Evolutionary conservation across 495 filamentous ascomycete species (phyloP).

Genomic region (Talaromyces ruber): DNA sequence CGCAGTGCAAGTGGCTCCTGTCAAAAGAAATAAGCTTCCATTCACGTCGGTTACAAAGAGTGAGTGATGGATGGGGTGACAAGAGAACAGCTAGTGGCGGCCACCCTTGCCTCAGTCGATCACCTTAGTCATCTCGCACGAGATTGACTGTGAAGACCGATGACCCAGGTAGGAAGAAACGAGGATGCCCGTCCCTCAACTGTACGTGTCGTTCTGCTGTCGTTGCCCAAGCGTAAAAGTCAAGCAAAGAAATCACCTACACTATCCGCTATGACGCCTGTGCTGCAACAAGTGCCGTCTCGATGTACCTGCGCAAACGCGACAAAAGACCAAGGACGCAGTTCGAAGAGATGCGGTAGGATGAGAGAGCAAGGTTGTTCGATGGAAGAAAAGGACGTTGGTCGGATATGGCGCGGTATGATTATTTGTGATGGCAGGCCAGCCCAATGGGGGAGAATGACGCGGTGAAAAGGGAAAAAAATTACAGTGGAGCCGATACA

Average conservation of each 20-base stretch:
- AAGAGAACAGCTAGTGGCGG: background rate
- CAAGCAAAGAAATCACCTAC: background rate
- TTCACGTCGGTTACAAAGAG: background rate
- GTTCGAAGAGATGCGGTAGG: background rate
- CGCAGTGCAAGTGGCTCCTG: background rate
- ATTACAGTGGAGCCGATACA: background rate
- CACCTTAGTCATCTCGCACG: background rate
- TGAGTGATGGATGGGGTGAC: background rate
- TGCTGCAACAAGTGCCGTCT: background rate
- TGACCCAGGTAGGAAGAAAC: background rate
- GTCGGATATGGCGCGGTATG: background rate
- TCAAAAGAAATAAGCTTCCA: background rate
- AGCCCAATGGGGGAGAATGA: slow-evolving; percentile 2
- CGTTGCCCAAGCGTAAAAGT: background rate
- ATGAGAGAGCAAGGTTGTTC: background rate
- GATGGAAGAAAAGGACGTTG: background rate
- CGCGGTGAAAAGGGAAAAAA: slow-evolving; percentile 2
- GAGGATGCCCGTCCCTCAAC: background rate
- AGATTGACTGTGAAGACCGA: background rate
- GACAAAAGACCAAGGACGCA: background rate
- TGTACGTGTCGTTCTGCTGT: background rate
- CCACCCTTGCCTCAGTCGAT: background rate
- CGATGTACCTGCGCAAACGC: background rate
- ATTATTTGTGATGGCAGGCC: background rate
- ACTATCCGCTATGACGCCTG: background rate